Evolutionary conservation across 129 eudicot species (phyloP), one percentile per base, ranked within the genome.

Genomic region (Arctium lappa): DNA sequence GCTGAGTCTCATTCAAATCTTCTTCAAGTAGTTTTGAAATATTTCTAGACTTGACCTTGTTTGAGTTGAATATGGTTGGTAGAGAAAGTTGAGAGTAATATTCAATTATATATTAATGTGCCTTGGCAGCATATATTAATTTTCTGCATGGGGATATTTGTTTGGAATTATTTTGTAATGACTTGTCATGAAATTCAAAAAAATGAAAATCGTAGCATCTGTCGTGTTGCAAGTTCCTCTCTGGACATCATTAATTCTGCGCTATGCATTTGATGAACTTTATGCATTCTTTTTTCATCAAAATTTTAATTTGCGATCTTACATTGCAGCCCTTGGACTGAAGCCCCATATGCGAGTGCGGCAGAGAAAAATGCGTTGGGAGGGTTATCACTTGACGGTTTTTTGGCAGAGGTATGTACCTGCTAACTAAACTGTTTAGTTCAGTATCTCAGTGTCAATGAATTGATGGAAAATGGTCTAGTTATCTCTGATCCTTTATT

Each of bases 351-450:
- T 78, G 89, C 80, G 70, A 90, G 86, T 81, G 97, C 99, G 32
- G 95, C 94, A 22, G 92, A 92, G 77, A 91, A 84, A 87, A 91
- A 87, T 79, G 95, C 97, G 68, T 80, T 93, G 89, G 98, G 99
- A 60, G 95, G 97, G 74, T 82, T 95, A 13, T 84, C 97, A 29
- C 84, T 91, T 48, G 97, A 93, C 83, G 97, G 98, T 11, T 93
- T 93, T 82, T 80, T 95, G 78, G 90, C 99, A 7, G 74, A 90
- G 99, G 99, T 60, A 60, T 60, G 13, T 60, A 60, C 68, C 68
- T 60, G 68, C 29, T 60, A 60, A 60, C 68, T 60, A 6, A 60
- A 60, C 68, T 60, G 68, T 60, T 60, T 1, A 5, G 2, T 56
- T 56, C 1, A 15, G 66, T 56, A 56, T 16, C 0, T 53, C 16